Evolutionary conservation across 192 early-diverging fungal species (phyloP), one percentile per base, ranked within the genome.

Genomic region (Gamsiella multidivaricata): DNA sequence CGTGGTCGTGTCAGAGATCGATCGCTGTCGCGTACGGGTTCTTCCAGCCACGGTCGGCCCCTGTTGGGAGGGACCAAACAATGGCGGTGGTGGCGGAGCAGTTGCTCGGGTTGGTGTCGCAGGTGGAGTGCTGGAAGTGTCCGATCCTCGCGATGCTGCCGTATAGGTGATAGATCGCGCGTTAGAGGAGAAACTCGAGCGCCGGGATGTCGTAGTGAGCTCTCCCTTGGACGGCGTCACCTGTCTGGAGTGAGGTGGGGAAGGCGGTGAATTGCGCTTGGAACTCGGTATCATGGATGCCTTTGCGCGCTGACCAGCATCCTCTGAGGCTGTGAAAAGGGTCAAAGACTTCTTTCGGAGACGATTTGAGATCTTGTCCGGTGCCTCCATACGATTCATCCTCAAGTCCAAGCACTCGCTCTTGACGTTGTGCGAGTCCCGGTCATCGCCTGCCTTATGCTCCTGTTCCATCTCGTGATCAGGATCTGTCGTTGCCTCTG

Each of bases 161-260:
- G 43, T 23, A 36, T 46, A 47, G 32, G 31, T 37, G 39, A 26
- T 17, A 14, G 3, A 29, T 25, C 22, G 64, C 55, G 23, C 22
- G 10, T 33, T 36, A 17, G 36, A 49, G 1, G 59, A 61, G 25
- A 61, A 9, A 23, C 59, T 61, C 0, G 46, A 36, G 11, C 46
- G 25, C n/a, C 59, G 28, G 5, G 59, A 50, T 11, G 17, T 32
- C 36, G 45, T 20, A 4, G 46, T 34, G 0, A 46, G 33, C 12
- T 39, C 61, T 6, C 14, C 15, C 53, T 22, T 59, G 32, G 23
- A 42, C 11, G 67, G 67, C 1, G 67, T 60, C 11, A 59, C 49
- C 36, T 69, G 67, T 56, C 67, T 32, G 1, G 67, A 69, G 11
- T 60, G 55, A 42, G 67, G 67, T 43, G 67, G 67, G 47, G 67